Evolutionary conservation across 1,139 yeast species (phyloP), one percentile per base, ranked within the genome.

Genomic region (Yamadazyma sp.): DNA sequence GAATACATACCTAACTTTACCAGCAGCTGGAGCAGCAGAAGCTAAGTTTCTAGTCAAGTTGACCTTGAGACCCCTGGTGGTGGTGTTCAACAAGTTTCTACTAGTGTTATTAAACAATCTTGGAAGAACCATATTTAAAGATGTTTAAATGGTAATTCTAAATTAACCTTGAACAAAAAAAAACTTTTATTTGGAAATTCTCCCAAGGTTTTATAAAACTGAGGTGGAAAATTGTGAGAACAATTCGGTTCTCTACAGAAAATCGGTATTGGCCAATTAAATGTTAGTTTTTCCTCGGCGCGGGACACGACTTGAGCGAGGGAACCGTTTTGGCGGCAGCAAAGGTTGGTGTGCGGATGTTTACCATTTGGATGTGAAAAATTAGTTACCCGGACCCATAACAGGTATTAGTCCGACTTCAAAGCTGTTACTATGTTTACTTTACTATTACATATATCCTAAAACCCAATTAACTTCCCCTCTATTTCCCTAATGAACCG

Each of bases 11-110:
- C 89, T 87, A 64, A 89, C 89, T 71, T 87, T 83, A 80, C 97
- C 97, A 65, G 74, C 71, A 55, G 81, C 73, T 60, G 87, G 81
- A 54, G 91, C 86, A 66, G 91, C 88, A 60, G 95, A 77, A 59
- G 96, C 96, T 73, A 86, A 74, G 66, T 87, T 81, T 76, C 95
- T 87, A 72, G 74, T 69, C 70, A 83, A 80, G 70, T 81, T 73
- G 62, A 76, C 45, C 69, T 79, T 73, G 64, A 77, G 40, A 37
- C 50, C 41, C 67, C 89, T 87, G 79, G 82, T 85, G 62, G 92
- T 94, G 62, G 92, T 92, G 72, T 82, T 81, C 73, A 84, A 80
- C 64, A 96, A 95, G 69, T 86, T 79, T 77, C 91, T 89, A 62
- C 95, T 81, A 43, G 52, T 48, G 69, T 88, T 78, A 77, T 89